Evolutionary conservation across 108 stramenopile genomes (phyloP).

Genomic region (Chaetoceros muelleri): DNA sequence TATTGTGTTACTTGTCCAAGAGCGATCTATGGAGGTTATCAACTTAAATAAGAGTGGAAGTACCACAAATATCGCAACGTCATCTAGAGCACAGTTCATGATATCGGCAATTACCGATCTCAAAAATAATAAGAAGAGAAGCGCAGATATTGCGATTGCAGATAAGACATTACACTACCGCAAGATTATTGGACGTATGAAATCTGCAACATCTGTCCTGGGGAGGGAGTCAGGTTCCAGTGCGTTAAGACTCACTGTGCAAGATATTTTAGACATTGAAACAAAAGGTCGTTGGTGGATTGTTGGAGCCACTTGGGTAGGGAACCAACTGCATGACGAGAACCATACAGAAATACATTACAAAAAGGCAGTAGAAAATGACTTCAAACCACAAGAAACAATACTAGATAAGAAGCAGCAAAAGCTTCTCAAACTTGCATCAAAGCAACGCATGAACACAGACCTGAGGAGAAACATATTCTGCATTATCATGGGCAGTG

Average conservation of each 20-base stretch:
- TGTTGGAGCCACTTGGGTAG: constrained; percentile 89
- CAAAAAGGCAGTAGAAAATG: constrained; percentile 1
- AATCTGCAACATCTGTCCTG: constrained; percentile 35
- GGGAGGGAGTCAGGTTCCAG: constrained; percentile 25
- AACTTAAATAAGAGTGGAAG: constrained; percentile 10
- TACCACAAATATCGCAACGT: constrained; percentile 15
- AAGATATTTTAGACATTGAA: constrained; percentile 72
- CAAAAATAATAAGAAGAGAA: constrained; percentile 86
- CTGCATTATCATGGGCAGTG: constrained; percentile 86
- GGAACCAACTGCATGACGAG: constrained; percentile 53
- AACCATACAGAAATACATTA: constrained; percentile 10
- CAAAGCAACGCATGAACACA: constrained; percentile 91
- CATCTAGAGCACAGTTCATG: constrained; percentile 79
- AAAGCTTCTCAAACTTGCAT: constrained; percentile 61
- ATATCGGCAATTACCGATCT: constrained; percentile 83
- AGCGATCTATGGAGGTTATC: constrained; percentile 26
- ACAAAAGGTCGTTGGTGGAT: constrained; percentile 91
- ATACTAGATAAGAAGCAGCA: constrained; percentile 23
- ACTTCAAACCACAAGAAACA: constrained; percentile 3
- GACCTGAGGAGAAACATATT: constrained; percentile 86
- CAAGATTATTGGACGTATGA: constrained; percentile 76
- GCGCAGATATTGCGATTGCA: constrained; percentile 48
- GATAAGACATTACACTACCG: constrained; percentile 64
- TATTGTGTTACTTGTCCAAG: constrained; percentile 82
- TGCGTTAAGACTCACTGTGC: constrained; percentile 63